Base-by-base conservation (phyloP, 495 filamentous ascomycete species). In the Daldinia childiae region DNA sequence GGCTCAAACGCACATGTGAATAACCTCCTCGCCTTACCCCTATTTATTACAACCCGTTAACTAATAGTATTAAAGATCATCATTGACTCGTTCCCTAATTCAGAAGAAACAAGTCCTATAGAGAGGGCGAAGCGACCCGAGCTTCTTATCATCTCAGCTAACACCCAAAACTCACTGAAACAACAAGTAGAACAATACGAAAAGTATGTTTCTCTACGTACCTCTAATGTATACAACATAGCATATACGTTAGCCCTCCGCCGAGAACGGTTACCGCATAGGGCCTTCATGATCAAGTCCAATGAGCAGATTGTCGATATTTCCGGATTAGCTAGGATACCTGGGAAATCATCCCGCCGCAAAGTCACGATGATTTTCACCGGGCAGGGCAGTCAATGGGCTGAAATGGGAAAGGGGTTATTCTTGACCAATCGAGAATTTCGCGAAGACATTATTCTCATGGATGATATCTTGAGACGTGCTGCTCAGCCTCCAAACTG, bases 381-480 rank as follows among this genome's bases (percentile, higher is more conserved):
- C 11, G 81, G 81, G 0, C 80, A 82, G 45, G 80, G 80, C 1
- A 79, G 79, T 24, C 83, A 87, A 48, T 88, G 82, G 81, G 41
- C 76, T 17, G 77, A 71, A 11, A 89, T 89, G 87, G 86, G 84
- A 3, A 76, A 76, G 12, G 82, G 81, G 43, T 77, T 87, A 0
- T 66, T 83, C 12, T 32, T 69, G 0, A 65, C 48, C 1, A 77
- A 72, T 7, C 43, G 64, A 6, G 52, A 68, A 6, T 78, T 77
- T 58, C 64, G 66, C 0, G 50, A 65, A 17, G 71, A 54, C 0
- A 71, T 84, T 12, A 48, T 71, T 19, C 21, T 69, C 12, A 55
- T 76, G 27, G 80, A 81, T n/a, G 60, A 60, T 17, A 58, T 68
- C 66, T 62, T 79, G 12, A 62, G 51, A 52, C 26, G 59, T 66